Percentiles rank a stretch among this genome's conserved stretches.
phyloP scores from a whole-genome alignment of 169 alveolate genomes.

The Babesia bovis region DNA sequence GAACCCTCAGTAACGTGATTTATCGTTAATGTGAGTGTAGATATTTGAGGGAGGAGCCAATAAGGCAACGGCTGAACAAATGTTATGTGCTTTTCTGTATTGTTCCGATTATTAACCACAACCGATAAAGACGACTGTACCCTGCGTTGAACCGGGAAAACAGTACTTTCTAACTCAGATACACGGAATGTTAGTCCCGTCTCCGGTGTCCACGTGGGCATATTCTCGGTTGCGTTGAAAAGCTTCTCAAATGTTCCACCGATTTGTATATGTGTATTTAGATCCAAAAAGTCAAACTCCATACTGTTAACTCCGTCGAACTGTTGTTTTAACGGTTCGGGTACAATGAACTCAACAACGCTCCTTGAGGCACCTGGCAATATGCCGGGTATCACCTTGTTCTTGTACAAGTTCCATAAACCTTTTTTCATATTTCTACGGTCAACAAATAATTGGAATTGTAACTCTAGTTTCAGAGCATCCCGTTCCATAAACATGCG shows the following conservation, averaged over 20 bases:
- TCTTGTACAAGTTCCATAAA: neutral
- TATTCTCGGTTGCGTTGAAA: neutral
- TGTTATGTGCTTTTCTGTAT: constrained; percentile 8
- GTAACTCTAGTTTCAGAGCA: constrained; percentile 7
- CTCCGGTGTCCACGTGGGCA: neutral
- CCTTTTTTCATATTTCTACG: neutral
- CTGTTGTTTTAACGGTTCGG: neutral
- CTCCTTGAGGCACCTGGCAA: constrained; percentile 17
- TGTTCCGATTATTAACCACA: constrained; percentile 6
- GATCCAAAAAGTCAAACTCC: constrained; percentile 2
- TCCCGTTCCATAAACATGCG: constrained; percentile 1
- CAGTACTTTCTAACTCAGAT: constrained; percentile 54
- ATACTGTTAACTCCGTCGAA: constrained; percentile 1
- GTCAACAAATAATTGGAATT: constrained; percentile 28
- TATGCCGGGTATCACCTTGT: neutral
- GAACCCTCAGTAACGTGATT: neutral
- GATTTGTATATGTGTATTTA: neutral
- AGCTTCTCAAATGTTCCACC: neutral
- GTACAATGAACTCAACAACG: constrained; percentile 12
- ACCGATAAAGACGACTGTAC: constrained; percentile 59
- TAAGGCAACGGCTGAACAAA: constrained; percentile 59
- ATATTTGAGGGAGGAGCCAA: constrained; percentile 29
- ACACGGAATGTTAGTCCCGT: constrained; percentile 28
- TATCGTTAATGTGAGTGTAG: neutral
- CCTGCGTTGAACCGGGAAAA: constrained; percentile 16